Percentiles rank a stretch among this genome's conserved stretches.
Conservation (phyloP, 495 filamentous ascomycete species). For the Aspergillus hancockii region DNA sequence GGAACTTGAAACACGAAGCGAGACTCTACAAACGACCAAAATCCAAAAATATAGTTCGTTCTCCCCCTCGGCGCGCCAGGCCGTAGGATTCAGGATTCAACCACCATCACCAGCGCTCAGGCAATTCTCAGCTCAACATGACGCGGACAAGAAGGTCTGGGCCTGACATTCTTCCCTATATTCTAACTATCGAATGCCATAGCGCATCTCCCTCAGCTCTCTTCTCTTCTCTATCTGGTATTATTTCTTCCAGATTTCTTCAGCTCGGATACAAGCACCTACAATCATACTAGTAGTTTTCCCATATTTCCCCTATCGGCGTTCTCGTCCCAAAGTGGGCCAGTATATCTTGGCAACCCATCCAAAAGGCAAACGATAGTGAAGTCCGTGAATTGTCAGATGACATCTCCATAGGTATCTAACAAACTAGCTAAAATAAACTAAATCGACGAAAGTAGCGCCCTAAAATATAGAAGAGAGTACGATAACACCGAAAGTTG, state of each 20-base stretch:
- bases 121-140: not conserved
- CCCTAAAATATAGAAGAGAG: too few relatives aligned
- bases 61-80: not conserved
- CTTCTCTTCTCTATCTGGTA: too few relatives aligned
- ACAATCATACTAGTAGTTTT: too few relatives aligned
- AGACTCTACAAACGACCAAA: not conserved
- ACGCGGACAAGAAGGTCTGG: not conserved
- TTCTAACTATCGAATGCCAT: not conserved
- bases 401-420: not conserved
- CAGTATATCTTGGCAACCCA: not conserved
- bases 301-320: not conserved
- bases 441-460: too few relatives aligned
- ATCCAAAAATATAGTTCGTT: not conserved
- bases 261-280: not conserved
- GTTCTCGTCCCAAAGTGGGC: not conserved
- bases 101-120: not conserved
- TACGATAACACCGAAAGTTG: too few relatives aligned
- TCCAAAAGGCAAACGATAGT: not conserved
- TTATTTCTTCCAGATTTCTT: too few relatives aligned
- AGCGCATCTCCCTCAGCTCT: not conserved
- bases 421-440: too few relatives aligned
- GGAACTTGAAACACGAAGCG: not conserved
- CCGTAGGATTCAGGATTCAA: not conserved
- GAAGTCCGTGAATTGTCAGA: not conserved
- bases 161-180: not conserved